Base-by-base conservation (phyloP, 164 flowering plant genomes). In the Litsea cubeba region DNA sequence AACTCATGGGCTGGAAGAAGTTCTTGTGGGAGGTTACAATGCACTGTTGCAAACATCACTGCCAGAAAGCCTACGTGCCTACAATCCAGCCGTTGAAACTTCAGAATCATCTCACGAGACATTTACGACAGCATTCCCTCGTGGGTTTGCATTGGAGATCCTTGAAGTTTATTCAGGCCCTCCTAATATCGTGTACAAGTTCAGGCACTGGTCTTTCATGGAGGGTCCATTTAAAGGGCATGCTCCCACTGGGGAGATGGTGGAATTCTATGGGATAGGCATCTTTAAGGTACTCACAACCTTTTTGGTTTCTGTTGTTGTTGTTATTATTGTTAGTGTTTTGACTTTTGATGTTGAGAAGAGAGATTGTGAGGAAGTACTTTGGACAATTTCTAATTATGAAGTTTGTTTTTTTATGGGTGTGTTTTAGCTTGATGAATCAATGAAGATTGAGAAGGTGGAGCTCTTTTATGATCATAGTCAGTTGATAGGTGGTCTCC, bases 201-300 rank as follows among this genome's bases (percentile, higher is more conserved):
- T 90, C 83, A 83, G 97, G 80, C 97, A 92, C 73, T 92, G 97
- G 95, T 91, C 85, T 28, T 88, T 68, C 83, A 85, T 87, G 89
- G 97, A 92, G 62, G 93, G 94, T 26, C 91, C 97, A 75, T 92
- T 88, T 80, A 85, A 89, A 78, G 93, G 89, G 11, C 89, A 87
- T 69, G 81, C 87, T 11, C 92, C 97, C 0, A 89, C 93, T 1
- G 93, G 94, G 5, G 88, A 92, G 62, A 65, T 75, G 79, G 85
- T 84, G 2, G 85, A 90, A 32, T 72, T 92, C 51, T 81, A 51
- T 76, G 94, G 94, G 3, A 78, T 88, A 20, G 81, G 79, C 68
- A 78, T 85, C 60, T 78, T 88, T 26, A 58, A 83, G 86, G 96
- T 87, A 78, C 12, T 3, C 46, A 40, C 46, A 40, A 46, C 18